phyloP scores from a whole-genome alignment of 495 filamentous ascomycete species.

The Clohesyomyces aquaticus region DNA sequence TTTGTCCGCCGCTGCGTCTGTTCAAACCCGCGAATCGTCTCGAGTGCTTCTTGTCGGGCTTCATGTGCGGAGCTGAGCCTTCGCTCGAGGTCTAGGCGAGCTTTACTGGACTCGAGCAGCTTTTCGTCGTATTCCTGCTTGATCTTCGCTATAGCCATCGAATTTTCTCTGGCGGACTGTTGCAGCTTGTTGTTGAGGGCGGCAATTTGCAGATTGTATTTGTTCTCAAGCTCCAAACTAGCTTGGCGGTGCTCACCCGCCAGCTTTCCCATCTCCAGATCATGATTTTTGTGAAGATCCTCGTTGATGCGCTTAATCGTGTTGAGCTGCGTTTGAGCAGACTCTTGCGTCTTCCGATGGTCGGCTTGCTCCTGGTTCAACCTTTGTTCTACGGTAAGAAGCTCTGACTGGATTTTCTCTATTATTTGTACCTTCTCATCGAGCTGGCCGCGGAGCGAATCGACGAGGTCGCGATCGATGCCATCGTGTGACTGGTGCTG shows the following conservation, averaged over 20 bases:
- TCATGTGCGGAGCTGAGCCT: slow-evolving; percentile 22
- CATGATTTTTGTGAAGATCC: slow-evolving; percentile 70
- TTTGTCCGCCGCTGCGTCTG: slow-evolving; percentile 36
- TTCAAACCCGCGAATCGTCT: slow-evolving; percentile 35
- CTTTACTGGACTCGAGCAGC: slow-evolving; percentile 23
- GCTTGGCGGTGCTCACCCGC: slow-evolving; percentile 37
- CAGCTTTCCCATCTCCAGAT: slow-evolving; percentile 53
- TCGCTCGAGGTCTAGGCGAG: slow-evolving; percentile 22
- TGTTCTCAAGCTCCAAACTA: slow-evolving; percentile 52
- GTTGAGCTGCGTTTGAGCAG: slow-evolving; percentile 63
- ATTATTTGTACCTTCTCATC: slow-evolving; percentile 71
- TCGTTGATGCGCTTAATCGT: slow-evolving; percentile 72
- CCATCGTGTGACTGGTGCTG: slow-evolving; percentile 56
- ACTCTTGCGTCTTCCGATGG: slow-evolving; percentile 72
- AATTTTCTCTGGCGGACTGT: slow-evolving; percentile 27
- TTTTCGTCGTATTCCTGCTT: slow-evolving; percentile 38
- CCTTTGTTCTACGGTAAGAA: slow-evolving; percentile 67
- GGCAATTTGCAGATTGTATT: slow-evolving; percentile 47
- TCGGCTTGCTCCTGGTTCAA: slow-evolving; percentile 78
- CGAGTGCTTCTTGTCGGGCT: slow-evolving; percentile 27
- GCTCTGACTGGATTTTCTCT: slow-evolving; percentile 67
- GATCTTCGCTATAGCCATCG: slow-evolving; percentile 18
- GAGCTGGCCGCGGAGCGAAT: slow-evolving; percentile 76
- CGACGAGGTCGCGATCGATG: slow-evolving; percentile 58
- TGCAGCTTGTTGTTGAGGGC: slow-evolving; percentile 37